Conservation (phyloP, 345 rosid genomes). For the Nephelium lappaceum region DNA sequence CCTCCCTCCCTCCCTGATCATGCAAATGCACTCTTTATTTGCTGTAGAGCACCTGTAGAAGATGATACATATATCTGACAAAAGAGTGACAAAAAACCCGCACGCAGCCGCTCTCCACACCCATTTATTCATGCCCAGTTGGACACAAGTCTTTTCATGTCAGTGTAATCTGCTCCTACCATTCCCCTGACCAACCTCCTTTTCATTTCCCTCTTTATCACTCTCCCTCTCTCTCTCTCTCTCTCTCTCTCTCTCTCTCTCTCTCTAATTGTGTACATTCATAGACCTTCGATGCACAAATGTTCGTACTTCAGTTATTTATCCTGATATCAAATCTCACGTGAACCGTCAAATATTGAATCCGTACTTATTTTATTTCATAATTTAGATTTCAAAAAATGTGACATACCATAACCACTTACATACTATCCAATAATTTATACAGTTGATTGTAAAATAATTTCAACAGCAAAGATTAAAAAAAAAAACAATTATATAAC, state of each 20-base stretch:
- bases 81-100: conserved; percentile 18
- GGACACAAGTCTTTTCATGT: conserved; percentile 45
- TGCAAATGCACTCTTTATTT: conserved; percentile 9
- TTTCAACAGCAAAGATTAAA: too few relatives aligned
- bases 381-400: too few relatives aligned
- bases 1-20: background rate
- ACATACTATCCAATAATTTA: too few relatives aligned
- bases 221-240: background rate
- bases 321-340: too few relatives aligned
- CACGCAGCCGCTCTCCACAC: conserved; percentile 38
- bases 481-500: too few relatives aligned
- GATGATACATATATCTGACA: conserved; percentile 31
- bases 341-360: too few relatives aligned
- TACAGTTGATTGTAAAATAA: too few relatives aligned
- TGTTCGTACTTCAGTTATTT: too few relatives aligned
- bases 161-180: conserved; percentile 35
- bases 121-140: conserved; percentile 34
- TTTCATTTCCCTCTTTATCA: background rate
- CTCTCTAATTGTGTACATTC: too few relatives aligned
- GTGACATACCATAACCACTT: too few relatives aligned
- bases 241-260: background rate
- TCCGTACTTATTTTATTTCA: too few relatives aligned
- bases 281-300: too few relatives aligned
- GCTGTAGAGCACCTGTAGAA: conserved; percentile 23
- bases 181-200: conserved; percentile 18